Base-by-base conservation (phyloP, 192 early-diverging fungal genomes). In the Podila minutissima region DNA sequence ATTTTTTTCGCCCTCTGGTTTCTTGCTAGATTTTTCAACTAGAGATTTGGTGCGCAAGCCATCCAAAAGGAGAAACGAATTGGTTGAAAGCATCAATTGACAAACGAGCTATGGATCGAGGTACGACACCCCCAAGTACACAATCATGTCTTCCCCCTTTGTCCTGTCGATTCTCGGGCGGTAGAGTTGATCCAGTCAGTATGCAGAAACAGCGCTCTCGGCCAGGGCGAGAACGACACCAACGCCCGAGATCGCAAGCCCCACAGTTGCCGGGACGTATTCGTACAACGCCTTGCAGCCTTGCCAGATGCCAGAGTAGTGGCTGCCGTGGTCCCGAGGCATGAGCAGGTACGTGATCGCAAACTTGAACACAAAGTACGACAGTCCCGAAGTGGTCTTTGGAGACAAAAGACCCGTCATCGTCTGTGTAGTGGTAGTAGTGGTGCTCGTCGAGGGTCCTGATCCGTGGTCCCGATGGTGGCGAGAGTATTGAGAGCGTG, bases 301-400 rank as follows among this genome's bases (percentile, higher is more conserved):
- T 55, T 55, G 53, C 53, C 53, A 55, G 22, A 55, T 24, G 9
- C n/a, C n/a, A 55, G 8, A 26, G 53, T 55, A 55, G 24, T 55
- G 53, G 6, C 20, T 26, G 53, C 53, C 22, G 22, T 55, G n/a
- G 20, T 55, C 8, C 24, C 53, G 53, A 26, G 53, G 24, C n/a
- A 55, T 55, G n/a, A 22, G 17, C 17, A 55, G n/a, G 22, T 24
- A 55, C n/a, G 53, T 55, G 53, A 55, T 12, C 53, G 53, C 53
- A 55, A 55, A 55, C 24, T 55, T 55, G 22, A 55, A 55, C 20
- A 55, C 53, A 55, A 55, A 55, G n/a, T 55, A 55, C 24, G 53
- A 55, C 0, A 55, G 53, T 20, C n/a, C 24, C 6, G n/a, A 26
- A 24, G 53, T 55, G 8, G 53, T 55, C 6, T 26, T 55, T 55